phyloP scores from a whole-genome alignment of 495 filamentous ascomycete genomes.

The Talaromyces wortmannii region DNA sequence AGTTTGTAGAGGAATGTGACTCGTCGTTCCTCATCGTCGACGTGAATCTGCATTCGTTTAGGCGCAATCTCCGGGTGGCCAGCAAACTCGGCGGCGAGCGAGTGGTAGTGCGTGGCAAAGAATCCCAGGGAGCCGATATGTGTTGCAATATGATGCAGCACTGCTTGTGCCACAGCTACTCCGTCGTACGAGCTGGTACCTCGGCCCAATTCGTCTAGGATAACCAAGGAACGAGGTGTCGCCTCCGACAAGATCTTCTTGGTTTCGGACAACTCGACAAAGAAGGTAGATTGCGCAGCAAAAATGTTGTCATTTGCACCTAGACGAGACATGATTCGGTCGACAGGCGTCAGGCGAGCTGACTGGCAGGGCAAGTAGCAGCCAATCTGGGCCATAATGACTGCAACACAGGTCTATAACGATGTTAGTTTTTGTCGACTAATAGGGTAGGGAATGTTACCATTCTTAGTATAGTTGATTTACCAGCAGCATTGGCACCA shows the following conservation, averaged over 20 bases:
- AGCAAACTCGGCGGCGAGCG: slow-evolving; percentile 82
- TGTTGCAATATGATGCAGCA: slow-evolving; percentile 88
- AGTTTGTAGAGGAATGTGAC: slow-evolving; percentile 96
- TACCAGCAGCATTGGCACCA: slow-evolving; percentile 95
- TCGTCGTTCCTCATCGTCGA: slow-evolving; percentile 74
- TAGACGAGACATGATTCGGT: slow-evolving; percentile 98
- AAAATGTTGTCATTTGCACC: slow-evolving; percentile 99
- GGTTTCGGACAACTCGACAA: slow-evolving; percentile 94
- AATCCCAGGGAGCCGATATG: slow-evolving; percentile 92
- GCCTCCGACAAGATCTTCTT: slow-evolving; percentile 98
- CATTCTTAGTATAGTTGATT: slow-evolving; percentile 98
- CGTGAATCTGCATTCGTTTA: slow-evolving; percentile 87
- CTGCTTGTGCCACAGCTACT: slow-evolving; percentile 92
- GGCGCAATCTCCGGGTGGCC: slow-evolving; percentile 79
- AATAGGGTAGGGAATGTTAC: slow-evolving; percentile 30
- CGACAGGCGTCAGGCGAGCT: slow-evolving; percentile 82
- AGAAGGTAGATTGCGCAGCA: slow-evolving; percentile 95
- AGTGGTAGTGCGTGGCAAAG: slow-evolving; percentile 98
- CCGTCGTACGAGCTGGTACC: slow-evolving; percentile 94
- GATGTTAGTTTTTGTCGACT: slow-evolving; percentile 1
- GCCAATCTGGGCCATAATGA: slow-evolving; percentile 98
- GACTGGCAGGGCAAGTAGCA: slow-evolving; percentile 83
- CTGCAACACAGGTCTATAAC: slow-evolving; percentile 75
- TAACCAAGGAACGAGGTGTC: slow-evolving; percentile 89
- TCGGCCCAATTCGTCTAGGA: slow-evolving; percentile 93